Evolutionary conservation across 768 basidiomycete species (phyloP).

Genomic region (Macrocybe gigantea): DNA sequence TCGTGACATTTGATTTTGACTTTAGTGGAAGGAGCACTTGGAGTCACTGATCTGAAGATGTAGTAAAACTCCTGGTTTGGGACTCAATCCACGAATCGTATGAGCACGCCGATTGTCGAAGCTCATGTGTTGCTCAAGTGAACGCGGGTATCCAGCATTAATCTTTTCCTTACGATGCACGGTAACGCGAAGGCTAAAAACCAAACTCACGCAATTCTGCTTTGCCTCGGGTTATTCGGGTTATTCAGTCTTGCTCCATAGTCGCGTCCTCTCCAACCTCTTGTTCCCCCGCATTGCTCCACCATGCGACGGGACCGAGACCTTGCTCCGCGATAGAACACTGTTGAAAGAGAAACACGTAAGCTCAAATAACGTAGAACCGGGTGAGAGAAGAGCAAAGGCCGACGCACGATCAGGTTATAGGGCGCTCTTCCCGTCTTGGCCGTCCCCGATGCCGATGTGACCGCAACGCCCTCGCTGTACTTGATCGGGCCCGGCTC

Average conservation of each 20-base stretch:
- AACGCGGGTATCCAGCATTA: too few species aligned
- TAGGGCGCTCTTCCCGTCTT: constrained; percentile 59
- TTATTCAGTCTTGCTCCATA: constrained; percentile 36
- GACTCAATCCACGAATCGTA: too few species aligned
- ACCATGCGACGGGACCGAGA: constrained; percentile 71
- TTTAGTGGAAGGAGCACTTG: too few species aligned
- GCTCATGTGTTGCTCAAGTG: too few species aligned
- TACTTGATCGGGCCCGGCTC: constrained; percentile 82
- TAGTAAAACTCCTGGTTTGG: too few species aligned
- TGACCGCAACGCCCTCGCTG: constrained; percentile 56
- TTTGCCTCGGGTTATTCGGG: too few species aligned
- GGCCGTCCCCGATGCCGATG: constrained; percentile 15
- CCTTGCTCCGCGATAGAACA: constrained; percentile 83
- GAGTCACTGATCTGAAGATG: too few species aligned
- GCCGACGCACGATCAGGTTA: constrained; percentile 53
- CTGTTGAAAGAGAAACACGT: constrained; percentile 25
- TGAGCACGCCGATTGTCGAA: too few species aligned
- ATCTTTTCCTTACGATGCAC: too few species aligned
- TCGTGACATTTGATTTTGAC: too few species aligned
- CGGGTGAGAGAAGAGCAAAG: background rate
- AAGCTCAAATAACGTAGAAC: background rate
- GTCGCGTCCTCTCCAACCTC: constrained; percentile 29
- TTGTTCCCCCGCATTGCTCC: constrained; percentile 47
- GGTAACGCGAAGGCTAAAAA: too few species aligned
- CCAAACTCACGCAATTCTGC: too few species aligned